Evolutionary conservation across 805 yeast species (phyloP).

Genomic region (Saturnispora sekii): DNA sequence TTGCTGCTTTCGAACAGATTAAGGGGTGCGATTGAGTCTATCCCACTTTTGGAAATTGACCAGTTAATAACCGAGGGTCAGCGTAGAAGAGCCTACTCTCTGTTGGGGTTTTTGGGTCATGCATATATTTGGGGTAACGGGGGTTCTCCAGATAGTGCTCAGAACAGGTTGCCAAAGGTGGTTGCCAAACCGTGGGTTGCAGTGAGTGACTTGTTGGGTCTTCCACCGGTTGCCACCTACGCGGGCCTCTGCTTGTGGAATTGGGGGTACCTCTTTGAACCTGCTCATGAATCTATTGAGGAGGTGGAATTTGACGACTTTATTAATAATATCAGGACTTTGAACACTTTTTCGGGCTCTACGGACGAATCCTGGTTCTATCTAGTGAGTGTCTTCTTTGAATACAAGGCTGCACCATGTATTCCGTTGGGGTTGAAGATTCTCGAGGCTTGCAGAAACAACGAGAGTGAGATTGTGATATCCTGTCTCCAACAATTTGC

Average conservation of each 20-base stretch:
- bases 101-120: slow-evolving; percentile 73
- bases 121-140: slow-evolving; percentile 76
- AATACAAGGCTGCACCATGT: slow-evolving; percentile 68
- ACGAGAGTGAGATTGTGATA: slow-evolving; percentile 34
- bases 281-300: slow-evolving; percentile 21
- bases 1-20: slow-evolving; percentile 57
- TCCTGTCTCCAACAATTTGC: slow-evolving; percentile 54
- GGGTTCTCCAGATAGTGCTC: slow-evolving; percentile 13
- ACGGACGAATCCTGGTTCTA: slow-evolving; percentile 93
- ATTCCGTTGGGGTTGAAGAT: slow-evolving; percentile 61
- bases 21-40: slow-evolving; percentile 49
- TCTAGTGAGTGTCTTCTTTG: slow-evolving; percentile 79
- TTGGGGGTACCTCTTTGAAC: slow-evolving; percentile 48
- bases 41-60: slow-evolving; percentile 48
- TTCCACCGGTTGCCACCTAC: slow-evolving; percentile 85
- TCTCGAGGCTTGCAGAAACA: slow-evolving; percentile 42
- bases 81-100: slow-evolving; percentile 69
- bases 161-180: slow-evolving; percentile 53
- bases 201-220: slow-evolving; percentile 48
- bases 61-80: slow-evolving; percentile 38
- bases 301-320: slow-evolving; percentile 25
- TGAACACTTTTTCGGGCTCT: slow-evolving; percentile 81
- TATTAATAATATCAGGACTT: slow-evolving; percentile 64
- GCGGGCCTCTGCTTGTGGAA: slow-evolving; percentile 88
- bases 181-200: slow-evolving; percentile 62